Evolutionary conservation across 805 yeast species (phyloP).

Genomic region (Candida golubevii): DNA sequence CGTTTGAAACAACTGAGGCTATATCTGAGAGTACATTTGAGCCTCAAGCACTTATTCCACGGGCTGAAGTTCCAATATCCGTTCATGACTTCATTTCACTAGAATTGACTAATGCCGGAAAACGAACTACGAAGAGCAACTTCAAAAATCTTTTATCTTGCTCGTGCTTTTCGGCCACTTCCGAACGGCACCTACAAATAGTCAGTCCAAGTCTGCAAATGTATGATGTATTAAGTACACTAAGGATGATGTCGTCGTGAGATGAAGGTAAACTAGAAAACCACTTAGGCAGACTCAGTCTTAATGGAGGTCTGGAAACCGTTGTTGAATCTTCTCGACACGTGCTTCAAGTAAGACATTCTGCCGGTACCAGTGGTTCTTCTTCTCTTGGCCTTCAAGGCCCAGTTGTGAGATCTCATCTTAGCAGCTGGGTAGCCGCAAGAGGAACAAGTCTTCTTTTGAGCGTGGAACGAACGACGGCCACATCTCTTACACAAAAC

Average conservation of each 20-base stretch:
- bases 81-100: too few relatives aligned
- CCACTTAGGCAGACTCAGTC: slow-evolving; percentile 55
- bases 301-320: slow-evolving; percentile 90
- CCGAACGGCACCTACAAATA: too few relatives aligned
- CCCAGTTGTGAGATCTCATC: slow-evolving; percentile 99
- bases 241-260: slow-evolving; percentile 6
- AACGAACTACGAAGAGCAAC: too few relatives aligned
- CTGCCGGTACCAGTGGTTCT: slow-evolving; percentile 99
- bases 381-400: slow-evolving; percentile 98
- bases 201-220: slow-evolving; percentile 5
- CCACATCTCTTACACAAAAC: slow-evolving; percentile 99
- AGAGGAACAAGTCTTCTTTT: slow-evolving; percentile 97
- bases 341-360: slow-evolving; percentile 95
- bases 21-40: too few relatives aligned
- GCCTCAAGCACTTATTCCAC: too few relatives aligned
- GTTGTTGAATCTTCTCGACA: slow-evolving; percentile 97
- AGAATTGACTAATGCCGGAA: too few relatives aligned
- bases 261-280: not conserved
- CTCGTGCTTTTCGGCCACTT: too few relatives aligned
- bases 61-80: too few relatives aligned
- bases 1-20: too few relatives aligned
- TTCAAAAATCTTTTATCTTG: too few relatives aligned
- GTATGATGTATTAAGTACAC: slow-evolving; percentile 17
- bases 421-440: slow-evolving; percentile 99
- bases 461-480: slow-evolving; percentile 96